Evolutionary conservation across 106 monocot genomes (phyloP), one percentile per base, ranked within the genome.

Genomic region (Narthecium ossifragum): DNA sequence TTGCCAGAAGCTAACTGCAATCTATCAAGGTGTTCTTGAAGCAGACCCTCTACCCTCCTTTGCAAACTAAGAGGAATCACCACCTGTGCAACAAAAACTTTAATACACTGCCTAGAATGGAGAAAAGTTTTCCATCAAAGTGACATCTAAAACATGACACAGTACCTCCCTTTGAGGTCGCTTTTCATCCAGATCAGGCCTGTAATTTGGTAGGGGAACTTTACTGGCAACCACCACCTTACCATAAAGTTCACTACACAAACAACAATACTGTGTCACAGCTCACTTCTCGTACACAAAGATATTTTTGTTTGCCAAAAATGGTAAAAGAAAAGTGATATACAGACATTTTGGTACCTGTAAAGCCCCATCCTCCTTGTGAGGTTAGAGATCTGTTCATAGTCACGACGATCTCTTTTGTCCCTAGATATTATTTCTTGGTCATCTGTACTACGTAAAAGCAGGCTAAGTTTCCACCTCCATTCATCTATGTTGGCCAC

Each of bases 391-490:
- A 98, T 88, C 57, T 98, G 98, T 47, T 98, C 98, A 71, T 98
- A 91, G 62, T 98, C 98, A 60, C 98, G 90, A 8, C 91, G 78
- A 71, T 98, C 98, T 67, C 87, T 79, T 66, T 73, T 91, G 48
- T 98, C 98, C 62, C 76, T 84, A 20, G 98, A 98, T 6, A 98
- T 57, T 46, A 98, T 82, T 59, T 98, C 98, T 77, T 91, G 84
- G 46, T 98, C 91, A 33, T 87, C 87, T 11, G 64, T 24, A 66
- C 62, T 88, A 17, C 87, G 86, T 67, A 87, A 68, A 34, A 98
- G 91, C 84, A 98, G 64, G 71, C 87, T 87, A 34, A 98, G 91
- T 52, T 91, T 98, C 91, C 91, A 98, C 60, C 98, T 91, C 98
- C 98, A 98, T 47, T 91, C 90, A 60, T 98, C 98, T 48, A 98